These are phyloP conservation scores for Hypholoma sublateritium DNA, from an alignment of 768 basidiomycete species.

Conservation along the genomic window DNA sequence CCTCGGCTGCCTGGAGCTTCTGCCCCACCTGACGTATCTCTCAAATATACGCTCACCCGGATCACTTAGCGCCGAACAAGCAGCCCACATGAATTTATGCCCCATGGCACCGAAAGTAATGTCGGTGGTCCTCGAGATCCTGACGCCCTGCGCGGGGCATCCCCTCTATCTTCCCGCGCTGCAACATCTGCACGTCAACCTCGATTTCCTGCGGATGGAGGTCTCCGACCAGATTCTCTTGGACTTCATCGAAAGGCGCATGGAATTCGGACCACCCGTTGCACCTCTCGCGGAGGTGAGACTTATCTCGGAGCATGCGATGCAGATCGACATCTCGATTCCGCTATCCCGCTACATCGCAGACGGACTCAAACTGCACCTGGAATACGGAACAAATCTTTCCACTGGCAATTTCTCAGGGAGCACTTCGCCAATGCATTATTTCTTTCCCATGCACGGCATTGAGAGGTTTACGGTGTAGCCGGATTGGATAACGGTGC, in stretches of 20 bases:
- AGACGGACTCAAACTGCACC: constrained; percentile 4
- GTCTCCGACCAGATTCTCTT: constrained; percentile 1
- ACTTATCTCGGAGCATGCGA: background rate
- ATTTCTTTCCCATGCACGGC: no score
- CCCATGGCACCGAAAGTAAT: background rate
- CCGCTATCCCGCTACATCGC: background rate
- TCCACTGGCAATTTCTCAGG: no score
- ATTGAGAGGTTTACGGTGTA: no score
- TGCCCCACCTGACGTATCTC: constrained; percentile 6
- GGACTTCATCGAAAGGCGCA: background rate
- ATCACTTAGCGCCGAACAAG: no score
- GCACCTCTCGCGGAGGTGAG: background rate
- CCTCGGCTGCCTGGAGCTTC: constrained; percentile 6
- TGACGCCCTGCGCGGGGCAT: constrained; percentile 1
- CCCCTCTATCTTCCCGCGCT: constrained; percentile 3
- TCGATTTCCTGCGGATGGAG: background rate
- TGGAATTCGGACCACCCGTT: background rate
- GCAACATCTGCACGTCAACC: background rate
- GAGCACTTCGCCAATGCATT: no score
- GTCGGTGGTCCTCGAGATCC: constrained; percentile 1
- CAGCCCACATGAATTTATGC: background rate
- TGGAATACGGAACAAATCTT: background rate
- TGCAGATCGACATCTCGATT: background rate
- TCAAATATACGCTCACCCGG: background rate
- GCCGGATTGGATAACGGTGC: no score